phyloP scores from a whole-genome alignment of 495 filamentous ascomycete species.

The Wilcoxina mikolae region DNA sequence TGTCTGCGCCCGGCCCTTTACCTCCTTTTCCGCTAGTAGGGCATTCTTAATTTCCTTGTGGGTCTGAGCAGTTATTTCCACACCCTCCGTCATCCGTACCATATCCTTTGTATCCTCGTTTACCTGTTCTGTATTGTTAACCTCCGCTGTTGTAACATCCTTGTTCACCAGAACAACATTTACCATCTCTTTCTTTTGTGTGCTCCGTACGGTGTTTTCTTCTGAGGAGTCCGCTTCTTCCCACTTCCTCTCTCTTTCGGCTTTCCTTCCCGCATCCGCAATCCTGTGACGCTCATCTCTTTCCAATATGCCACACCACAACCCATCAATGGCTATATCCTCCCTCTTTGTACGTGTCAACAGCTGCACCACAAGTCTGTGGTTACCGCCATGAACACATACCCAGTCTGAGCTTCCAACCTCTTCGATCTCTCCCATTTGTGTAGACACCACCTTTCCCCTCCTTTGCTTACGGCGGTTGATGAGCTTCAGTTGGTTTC shows the following conservation, averaged over 20 bases:
- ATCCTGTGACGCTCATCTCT: constrained; percentile 31
- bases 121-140: not conserved
- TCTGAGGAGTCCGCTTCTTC: not conserved
- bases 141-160: constrained; percentile 14
- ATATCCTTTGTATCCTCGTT: constrained; percentile 18
- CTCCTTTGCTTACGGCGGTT: constrained; percentile 63
- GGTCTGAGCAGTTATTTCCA: not conserved
- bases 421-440: constrained; percentile 34
- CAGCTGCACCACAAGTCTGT: constrained; percentile 67
- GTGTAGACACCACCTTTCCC: constrained; percentile 53
- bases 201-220: constrained; percentile 8
- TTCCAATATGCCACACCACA: constrained; percentile 51
- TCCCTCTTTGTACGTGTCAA: constrained; percentile 72
- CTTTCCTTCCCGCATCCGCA: constrained; percentile 8
- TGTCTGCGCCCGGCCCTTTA: too few relatives aligned
- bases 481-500: constrained; percentile 82
- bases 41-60: too few relatives aligned
- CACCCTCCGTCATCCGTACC: not conserved
- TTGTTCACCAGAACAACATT: constrained; percentile 15
- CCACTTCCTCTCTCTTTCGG: constrained; percentile 3
- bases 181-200: constrained; percentile 10
- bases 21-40: too few relatives aligned
- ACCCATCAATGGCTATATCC: constrained; percentile 65
- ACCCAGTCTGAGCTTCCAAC: constrained; percentile 92
- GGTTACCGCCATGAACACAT: constrained; percentile 70